Evolutionary conservation across 441 rosid genomes (phyloP).

Genomic region (Arabidopsis hybrid): DNA sequence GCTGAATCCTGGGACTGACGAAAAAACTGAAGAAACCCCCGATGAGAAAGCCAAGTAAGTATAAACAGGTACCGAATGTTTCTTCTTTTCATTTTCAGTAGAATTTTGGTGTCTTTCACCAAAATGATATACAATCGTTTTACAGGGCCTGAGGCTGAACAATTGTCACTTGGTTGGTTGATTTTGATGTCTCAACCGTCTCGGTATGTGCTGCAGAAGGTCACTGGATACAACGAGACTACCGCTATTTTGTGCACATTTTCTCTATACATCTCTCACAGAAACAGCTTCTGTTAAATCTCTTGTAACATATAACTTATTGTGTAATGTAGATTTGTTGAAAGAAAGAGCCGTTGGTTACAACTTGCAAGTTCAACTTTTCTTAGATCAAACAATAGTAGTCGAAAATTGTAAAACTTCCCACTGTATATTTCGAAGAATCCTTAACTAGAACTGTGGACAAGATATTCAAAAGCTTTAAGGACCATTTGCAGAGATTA

Average conservation of each 20-base stretch:
- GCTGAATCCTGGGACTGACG: conserved; percentile 50
- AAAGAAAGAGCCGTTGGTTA: conserved; percentile 43
- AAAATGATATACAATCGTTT: conserved; percentile 5
- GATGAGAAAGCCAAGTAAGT: conserved; percentile 75
- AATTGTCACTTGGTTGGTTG: conserved; percentile 15
- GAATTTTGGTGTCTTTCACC: neutral
- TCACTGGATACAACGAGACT: conserved; percentile 28
- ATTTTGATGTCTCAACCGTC: conserved; percentile 35
- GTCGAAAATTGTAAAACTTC: neutral
- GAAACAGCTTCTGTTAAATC: conserved; percentile 31
- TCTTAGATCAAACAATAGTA: conserved; percentile 11
- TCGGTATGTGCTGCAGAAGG: conserved; percentile 24
- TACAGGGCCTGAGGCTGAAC: conserved; percentile 38
- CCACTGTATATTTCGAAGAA: conserved; percentile 3
- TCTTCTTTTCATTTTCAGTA: conserved; percentile 9
- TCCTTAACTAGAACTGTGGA: conserved; percentile 1
- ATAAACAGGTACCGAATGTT: conserved; percentile 8
- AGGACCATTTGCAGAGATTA: conserved; percentile 48
- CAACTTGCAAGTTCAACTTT: conserved; percentile 8
- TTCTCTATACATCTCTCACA: conserved; percentile 37
- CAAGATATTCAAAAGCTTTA: conserved; percentile 18
- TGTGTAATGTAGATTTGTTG: conserved; percentile 40
- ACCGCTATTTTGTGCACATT: conserved; percentile 37
- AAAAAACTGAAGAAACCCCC: conserved; percentile 56
- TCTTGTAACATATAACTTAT: conserved; percentile 44